Evolutionary conservation across 306 rosid species (phyloP), one percentile per base, ranked within the genome.

Genomic region (Biancaea sappan): DNA sequence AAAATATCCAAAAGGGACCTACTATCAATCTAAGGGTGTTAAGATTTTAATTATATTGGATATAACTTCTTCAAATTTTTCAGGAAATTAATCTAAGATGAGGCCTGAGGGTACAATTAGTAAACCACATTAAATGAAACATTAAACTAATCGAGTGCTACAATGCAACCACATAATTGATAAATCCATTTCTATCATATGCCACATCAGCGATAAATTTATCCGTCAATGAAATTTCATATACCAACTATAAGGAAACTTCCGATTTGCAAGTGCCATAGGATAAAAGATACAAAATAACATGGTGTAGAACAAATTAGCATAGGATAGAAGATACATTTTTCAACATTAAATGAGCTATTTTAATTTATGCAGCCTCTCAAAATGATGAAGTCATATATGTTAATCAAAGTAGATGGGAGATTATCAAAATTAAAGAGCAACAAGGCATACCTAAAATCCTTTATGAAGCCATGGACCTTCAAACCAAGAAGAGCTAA

Each of bases 161-260:
- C n/a, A n/a, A 18, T 24, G 41, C 32, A 26, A 69, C 31, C 26
- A 75, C 56, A 14, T 52, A 74, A 80, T 21, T n/a, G n/a, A n/a
- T n/a, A n/a, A n/a, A n/a, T 43, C 22, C 8, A 57, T 72, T 52
- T 21, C 1, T 3, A 51, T n/a, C 16, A 4, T 53, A 38, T 62
- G 21, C 62, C 19, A 26, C 19, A 26, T 56, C n/a, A 54, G 35
- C 35, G 9, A 64, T 22, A 57, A 46, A 47, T 2, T 5, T 50
- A 38, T 37, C 41, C 48, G 15, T 11, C 21, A 28, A 25, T n/a
- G 31, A 72, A 60, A 14, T 8, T 32, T 59, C 38, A 12, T 18
- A 1, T 6, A 59, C 22, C 29, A 62, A 53, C 41, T 13, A 64
- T 13, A 44, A 34, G 47, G 3, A 51, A 57, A 66, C 34, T 65